Evolutionary conservation across 2,329 filamentous ascomycete species (phyloP).

Genomic region (Helicocarpus griseus): DNA sequence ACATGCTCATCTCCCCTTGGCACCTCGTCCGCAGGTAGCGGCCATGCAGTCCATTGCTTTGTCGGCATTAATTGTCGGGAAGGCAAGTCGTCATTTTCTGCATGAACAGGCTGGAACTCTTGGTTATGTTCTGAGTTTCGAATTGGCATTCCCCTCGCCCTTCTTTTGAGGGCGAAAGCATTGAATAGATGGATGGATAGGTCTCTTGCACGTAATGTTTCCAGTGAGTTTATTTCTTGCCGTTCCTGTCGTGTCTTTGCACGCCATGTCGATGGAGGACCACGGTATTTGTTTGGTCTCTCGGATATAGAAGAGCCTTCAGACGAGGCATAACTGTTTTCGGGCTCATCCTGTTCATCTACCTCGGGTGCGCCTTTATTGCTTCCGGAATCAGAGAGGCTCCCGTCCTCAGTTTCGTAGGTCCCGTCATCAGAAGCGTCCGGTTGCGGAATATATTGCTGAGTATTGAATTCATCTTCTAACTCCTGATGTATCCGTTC

Average conservation of each 20-base stretch:
- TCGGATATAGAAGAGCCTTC: conserved; percentile 1
- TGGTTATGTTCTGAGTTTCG: background rate
- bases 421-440: conserved; percentile 19
- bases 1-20: conserved; percentile 47
- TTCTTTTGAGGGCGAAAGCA: conserved; percentile 56
- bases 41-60: conserved; percentile 76
- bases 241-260: conserved; percentile 87
- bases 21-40: conserved; percentile 53
- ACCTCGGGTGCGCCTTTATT: conserved; percentile 3
- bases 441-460: conserved; percentile 4
- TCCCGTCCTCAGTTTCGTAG: conserved; percentile 9
- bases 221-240: conserved; percentile 52
- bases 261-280: conserved; percentile 59
- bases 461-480: background rate
- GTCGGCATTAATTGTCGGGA: conserved; percentile 36
- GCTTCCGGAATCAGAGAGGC: background rate
- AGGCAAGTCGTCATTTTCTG: conserved; percentile 12
- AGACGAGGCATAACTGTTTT: conserved; percentile 2
- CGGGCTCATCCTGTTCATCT: background rate
- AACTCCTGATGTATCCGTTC: background rate
- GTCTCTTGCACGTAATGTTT: conserved; percentile 55
- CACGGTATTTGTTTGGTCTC: conserved; percentile 57
- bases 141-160: conserved; percentile 18
- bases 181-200: conserved; percentile 72
- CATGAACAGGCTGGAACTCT: conserved; percentile 1